These are phyloP conservation scores for Nepenthes gracilis DNA, from an alignment of 148 eudicot genomes.

Conservation along the genomic window DNA sequence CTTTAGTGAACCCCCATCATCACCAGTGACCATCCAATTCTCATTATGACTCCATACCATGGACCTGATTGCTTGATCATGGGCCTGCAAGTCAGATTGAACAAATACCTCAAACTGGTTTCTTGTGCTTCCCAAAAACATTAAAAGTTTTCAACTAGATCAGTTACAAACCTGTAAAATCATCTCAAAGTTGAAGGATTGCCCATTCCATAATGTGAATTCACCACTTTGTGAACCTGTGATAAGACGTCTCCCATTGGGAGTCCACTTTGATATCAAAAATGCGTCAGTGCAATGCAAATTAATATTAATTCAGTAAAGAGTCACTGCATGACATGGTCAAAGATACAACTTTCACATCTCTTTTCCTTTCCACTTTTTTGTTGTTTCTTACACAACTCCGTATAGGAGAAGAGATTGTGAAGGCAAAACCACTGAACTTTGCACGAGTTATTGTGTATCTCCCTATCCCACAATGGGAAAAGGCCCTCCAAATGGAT, in stretches of 20 bases:
- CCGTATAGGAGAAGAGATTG: too few relatives aligned
- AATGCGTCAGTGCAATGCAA: constrained; percentile 13
- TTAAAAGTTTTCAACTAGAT: background rate
- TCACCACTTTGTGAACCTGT: constrained; percentile 98
- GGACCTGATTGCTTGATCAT: constrained; percentile 94
- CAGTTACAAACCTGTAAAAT: constrained; percentile 64
- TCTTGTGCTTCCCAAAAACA: background rate
- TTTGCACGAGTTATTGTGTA: too few relatives aligned
- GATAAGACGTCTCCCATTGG: constrained; percentile 93
- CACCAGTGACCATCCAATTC: constrained; percentile 99
- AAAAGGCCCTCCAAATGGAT: too few relatives aligned
- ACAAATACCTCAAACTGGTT: background rate
- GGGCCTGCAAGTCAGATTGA: constrained; percentile 51
- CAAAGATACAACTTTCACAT: background rate
- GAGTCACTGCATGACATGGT: background rate
- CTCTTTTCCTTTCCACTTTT: background rate
- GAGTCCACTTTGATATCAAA: constrained; percentile 72
- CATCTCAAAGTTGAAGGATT: constrained; percentile 98
- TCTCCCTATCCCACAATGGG: too few relatives aligned
- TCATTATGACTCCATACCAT: constrained; percentile 99
- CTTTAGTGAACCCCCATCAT: constrained; percentile 96
- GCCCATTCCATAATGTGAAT: constrained; percentile 98
- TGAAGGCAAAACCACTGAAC: too few relatives aligned
- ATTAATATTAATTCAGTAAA: background rate
- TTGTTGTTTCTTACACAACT: too few relatives aligned